Conservation (phyloP, 148 eudicot genomes). For the Chenopodium formosanum region DNA sequence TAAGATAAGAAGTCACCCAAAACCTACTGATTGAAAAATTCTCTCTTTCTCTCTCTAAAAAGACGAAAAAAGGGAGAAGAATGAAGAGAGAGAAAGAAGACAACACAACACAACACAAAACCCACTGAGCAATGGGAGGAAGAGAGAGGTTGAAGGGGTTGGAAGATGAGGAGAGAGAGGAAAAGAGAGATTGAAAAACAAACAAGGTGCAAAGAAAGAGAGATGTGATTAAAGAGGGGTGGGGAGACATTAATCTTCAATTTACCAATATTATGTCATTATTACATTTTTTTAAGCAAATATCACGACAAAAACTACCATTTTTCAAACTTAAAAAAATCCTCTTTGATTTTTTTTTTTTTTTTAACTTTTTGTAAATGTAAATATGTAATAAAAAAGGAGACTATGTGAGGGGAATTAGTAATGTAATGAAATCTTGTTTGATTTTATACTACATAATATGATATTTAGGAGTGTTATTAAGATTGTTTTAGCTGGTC, state of each 20-base stretch:
- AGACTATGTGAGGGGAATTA: no score
- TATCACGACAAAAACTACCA: no score
- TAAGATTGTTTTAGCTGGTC: no score
- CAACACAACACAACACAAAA: conserved; percentile 12
- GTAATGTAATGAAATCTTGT: no score
- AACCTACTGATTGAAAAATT: background rate
- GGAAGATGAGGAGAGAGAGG: conserved; percentile 16
- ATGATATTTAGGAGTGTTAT: no score
- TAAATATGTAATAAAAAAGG: no score
- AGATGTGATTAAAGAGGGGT: conserved; percentile 22
- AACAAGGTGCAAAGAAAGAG: conserved; percentile 18
- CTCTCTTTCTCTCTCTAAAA: conserved; percentile 8
- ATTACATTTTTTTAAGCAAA: background rate
- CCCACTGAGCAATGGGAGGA: conserved; percentile 27
- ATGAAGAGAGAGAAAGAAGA: conserved; percentile 15
- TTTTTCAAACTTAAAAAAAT: no score
- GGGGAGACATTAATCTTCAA: background rate
- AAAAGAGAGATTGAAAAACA: conserved; percentile 18
- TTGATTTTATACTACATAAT: no score
- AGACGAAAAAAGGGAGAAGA: background rate
- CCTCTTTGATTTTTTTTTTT: background rate
- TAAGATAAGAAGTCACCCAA: background rate
- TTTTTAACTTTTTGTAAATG: no score
- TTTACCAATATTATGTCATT: background rate
- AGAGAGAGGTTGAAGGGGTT: conserved; percentile 32